Conservation (phyloP, 495 filamentous ascomycete species). For the Neurospora sp. region DNA sequence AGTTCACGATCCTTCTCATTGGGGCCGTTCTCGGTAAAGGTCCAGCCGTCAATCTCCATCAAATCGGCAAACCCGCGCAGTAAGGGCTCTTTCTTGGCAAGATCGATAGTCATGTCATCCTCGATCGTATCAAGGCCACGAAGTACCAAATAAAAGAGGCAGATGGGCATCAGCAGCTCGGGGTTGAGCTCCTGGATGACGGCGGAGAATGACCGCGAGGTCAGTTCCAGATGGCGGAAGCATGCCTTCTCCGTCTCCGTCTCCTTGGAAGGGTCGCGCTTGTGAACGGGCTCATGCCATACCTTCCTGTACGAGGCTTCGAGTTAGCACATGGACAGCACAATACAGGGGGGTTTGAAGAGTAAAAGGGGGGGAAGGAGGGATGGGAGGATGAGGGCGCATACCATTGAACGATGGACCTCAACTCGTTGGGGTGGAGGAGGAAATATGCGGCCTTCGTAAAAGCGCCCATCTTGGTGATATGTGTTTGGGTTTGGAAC, state of each 20-base stretch:
- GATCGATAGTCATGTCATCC: constrained; percentile 89
- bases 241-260: constrained; percentile 61
- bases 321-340: constrained; percentile 1
- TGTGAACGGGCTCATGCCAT: constrained; percentile 90
- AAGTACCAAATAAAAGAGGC: constrained; percentile 87
- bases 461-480: constrained; percentile 32
- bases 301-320: constrained; percentile 57
- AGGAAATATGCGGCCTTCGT: constrained; percentile 60
- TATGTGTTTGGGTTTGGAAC: not conserved
- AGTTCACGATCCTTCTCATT: constrained; percentile 91
- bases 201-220: constrained; percentile 83
- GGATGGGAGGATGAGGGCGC: constrained; percentile 7
- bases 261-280: constrained; percentile 68
- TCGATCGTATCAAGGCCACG: constrained; percentile 93
- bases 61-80: constrained; percentile 70
- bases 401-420: constrained; percentile 89
- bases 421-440: constrained; percentile 68
- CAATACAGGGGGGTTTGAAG: constrained; percentile 8
- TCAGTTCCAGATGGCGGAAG: constrained; percentile 77
- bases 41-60: constrained; percentile 82
- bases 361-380: not conserved
- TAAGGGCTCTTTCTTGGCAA: constrained; percentile 75
- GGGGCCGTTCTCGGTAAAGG: constrained; percentile 71
- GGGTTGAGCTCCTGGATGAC: constrained; percentile 95
- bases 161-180: constrained; percentile 80